Conservation (phyloP, 768 basidiomycete species). For the Leccinum fibrillosum region DNA sequence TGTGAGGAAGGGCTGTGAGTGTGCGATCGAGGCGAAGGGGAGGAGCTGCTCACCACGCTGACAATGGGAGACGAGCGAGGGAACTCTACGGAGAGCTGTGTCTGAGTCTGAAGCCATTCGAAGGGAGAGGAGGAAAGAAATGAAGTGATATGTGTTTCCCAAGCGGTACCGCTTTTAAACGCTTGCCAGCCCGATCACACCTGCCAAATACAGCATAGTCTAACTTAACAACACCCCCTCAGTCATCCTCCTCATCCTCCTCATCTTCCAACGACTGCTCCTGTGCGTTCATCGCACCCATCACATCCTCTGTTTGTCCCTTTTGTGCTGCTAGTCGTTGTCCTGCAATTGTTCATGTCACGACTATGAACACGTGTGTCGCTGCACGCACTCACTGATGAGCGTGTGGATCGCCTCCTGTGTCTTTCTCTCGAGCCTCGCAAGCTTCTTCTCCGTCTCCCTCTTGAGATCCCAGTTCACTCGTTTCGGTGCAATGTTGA, state of each 20-base stretch:
- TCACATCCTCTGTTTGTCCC: constrained; percentile 72
- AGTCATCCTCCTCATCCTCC: constrained; percentile 12
- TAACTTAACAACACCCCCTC: not conserved
- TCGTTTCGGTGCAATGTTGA: constrained; percentile 96
- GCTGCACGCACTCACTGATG: constrained; percentile 63
- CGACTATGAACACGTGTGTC: constrained; percentile 3
- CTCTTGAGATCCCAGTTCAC: constrained; percentile 96
- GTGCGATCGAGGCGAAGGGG: not conserved
- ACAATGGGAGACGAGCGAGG: constrained; percentile 64
- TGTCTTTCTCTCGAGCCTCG: constrained; percentile 86
- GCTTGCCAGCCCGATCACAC: constrained; percentile 5
- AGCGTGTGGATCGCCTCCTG: constrained; percentile 90
- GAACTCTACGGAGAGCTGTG: constrained; percentile 41
- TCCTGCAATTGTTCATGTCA: constrained; percentile 43
- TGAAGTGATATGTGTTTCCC: not conserved
- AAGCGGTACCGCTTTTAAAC: constrained; percentile 14
- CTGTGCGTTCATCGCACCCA: constrained; percentile 82
- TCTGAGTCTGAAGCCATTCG: constrained; percentile 38
- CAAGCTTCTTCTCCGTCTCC: constrained; percentile 86
- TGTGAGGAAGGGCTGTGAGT: constrained; percentile 27
- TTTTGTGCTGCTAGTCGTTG: constrained; percentile 78
- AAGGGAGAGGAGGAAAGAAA: not conserved
- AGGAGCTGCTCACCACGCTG: constrained; percentile 56
- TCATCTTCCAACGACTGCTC: constrained; percentile 52
- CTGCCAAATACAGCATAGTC: constrained; percentile 17